Percentiles rank a stretch among this genome's conserved stretches.
These are phyloP conservation scores for Cutaneotrichosporon cavernicola DNA, from an alignment of 1,284 basidiomycete genomes.

Conservation along the genomic window DNA sequence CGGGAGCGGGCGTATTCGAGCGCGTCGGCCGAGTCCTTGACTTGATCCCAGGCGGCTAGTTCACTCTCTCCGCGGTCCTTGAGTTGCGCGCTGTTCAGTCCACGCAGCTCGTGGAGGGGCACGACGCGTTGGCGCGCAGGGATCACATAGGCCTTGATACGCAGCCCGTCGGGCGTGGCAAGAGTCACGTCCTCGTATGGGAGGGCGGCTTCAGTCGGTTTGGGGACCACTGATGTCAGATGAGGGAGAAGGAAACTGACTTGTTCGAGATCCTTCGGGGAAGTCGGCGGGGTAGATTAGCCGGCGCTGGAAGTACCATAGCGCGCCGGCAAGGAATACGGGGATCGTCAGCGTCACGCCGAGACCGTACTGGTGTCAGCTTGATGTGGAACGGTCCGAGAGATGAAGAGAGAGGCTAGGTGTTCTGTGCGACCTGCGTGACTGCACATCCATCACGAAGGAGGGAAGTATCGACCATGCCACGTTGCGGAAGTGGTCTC, in stretches of 20 bases:
- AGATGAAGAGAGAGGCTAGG: too few species aligned
- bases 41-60: slow-evolving; percentile 32
- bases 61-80: slow-evolving; percentile 29
- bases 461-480: too few species aligned
- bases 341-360: slow-evolving; percentile 34
- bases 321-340: slow-evolving; percentile 60
- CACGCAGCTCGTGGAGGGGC: slow-evolving; percentile 28
- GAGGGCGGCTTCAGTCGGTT: slow-evolving; percentile 67
- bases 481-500: too few species aligned
- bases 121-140: slow-evolving; percentile 42
- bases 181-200: slow-evolving; percentile 71
- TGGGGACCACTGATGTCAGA: slow-evolving; percentile 62
- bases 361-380: slow-evolving; percentile 37
- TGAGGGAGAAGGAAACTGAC: slow-evolving; percentile 53
- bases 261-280: slow-evolving; percentile 74
- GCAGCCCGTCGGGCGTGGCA: slow-evolving; percentile 62
- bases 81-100: slow-evolving; percentile 30
- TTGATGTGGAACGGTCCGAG: too few species aligned
- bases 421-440: too few species aligned
- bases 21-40: slow-evolving; percentile 38
- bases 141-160: slow-evolving; percentile 64
- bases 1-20: slow-evolving; percentile 63
- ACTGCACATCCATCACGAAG: too few species aligned
- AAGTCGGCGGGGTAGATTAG: slow-evolving; percentile 88
- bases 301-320: slow-evolving; percentile 79